Evolutionary conservation across 2,329 filamentous ascomycete genomes (phyloP).

Genomic region (Nigrospora osmanthi): DNA sequence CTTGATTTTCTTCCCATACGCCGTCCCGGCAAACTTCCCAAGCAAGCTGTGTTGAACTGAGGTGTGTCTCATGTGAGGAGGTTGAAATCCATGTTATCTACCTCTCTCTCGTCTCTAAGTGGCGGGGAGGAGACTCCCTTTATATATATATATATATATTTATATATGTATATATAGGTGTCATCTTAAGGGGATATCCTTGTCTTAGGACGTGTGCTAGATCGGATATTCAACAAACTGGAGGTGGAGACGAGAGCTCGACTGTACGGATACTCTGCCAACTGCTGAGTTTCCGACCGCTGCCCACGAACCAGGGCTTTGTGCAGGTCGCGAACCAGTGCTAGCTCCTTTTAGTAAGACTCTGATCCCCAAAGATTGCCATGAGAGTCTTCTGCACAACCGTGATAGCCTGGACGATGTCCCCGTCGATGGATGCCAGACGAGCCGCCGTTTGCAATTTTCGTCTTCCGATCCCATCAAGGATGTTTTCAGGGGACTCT

Average conservation of each 20-base stretch:
- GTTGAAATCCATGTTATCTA: no score
- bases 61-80: no score
- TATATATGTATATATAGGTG: no score
- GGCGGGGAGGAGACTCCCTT: no score
- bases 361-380: slow-evolving; percentile 9
- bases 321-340: not conserved
- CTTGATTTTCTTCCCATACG: not conserved
- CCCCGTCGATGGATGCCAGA: slow-evolving; percentile 15
- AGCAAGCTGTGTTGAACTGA: no score
- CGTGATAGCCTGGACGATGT: slow-evolving; percentile 26
- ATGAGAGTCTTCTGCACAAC: slow-evolving; percentile 23
- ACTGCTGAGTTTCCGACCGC: not conserved
- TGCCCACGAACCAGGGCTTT: not conserved
- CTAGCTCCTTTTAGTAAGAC: slow-evolving; percentile 8
- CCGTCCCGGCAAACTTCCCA: no score
- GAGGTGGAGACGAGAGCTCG: slow-evolving; percentile 1
- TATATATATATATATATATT: no score
- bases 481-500: slow-evolving; percentile 2
- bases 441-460: no score
- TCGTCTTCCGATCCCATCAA: not conserved
- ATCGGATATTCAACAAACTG: no score
- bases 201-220: no score
- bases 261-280: not conserved
- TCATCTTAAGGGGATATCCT: no score
- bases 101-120: no score